Percentiles rank a stretch among this genome's conserved stretches.
Evolutionary conservation across 23 red algal genomes (phyloP).

Genomic region (Pyropia yezoensis): DNA sequence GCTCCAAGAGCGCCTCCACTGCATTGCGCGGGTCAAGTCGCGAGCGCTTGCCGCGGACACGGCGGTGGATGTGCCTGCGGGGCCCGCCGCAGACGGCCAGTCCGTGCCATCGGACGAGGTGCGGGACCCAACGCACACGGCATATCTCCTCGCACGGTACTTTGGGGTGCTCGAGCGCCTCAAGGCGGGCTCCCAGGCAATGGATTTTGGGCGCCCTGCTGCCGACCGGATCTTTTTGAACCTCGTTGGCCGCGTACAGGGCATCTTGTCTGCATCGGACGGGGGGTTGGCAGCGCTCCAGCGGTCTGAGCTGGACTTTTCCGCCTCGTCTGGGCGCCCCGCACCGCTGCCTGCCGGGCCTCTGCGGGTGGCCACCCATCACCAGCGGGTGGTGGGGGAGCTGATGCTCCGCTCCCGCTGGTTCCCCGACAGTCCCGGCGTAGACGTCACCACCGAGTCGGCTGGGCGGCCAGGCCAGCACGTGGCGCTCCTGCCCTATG

Average conservation of each 20-base stretch:
- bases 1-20: slow-evolving; percentile 36
- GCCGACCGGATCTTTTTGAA: slow-evolving; percentile 46
- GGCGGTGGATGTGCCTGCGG: too few relatives aligned
- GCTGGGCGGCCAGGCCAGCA: neutral
- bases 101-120: neutral
- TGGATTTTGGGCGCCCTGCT: slow-evolving; percentile 51
- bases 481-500: slow-evolving; percentile 16
- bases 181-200: slow-evolving; percentile 21
- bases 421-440: neutral
- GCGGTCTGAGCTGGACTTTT: slow-evolving; percentile 32
- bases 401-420: slow-evolving; percentile 30
- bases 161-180: slow-evolving; percentile 33
- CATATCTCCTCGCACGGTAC: slow-evolving; percentile 47
- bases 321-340: slow-evolving; percentile 17
- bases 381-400: slow-evolving; percentile 40
- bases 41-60: neutral
- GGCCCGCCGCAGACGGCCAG: too few relatives aligned
- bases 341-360: slow-evolving; percentile 10
- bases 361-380: slow-evolving; percentile 20
- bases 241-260: slow-evolving; percentile 50
- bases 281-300: slow-evolving; percentile 29
- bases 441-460: neutral
- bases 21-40: slow-evolving; percentile 21
- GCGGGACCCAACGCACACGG: slow-evolving; percentile 17
- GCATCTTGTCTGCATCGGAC: slow-evolving; percentile 31